These are phyloP conservation scores for Orbilia oligospora DNA, from an alignment of 2,329 filamentous ascomycete species.

Conservation along the genomic window DNA sequence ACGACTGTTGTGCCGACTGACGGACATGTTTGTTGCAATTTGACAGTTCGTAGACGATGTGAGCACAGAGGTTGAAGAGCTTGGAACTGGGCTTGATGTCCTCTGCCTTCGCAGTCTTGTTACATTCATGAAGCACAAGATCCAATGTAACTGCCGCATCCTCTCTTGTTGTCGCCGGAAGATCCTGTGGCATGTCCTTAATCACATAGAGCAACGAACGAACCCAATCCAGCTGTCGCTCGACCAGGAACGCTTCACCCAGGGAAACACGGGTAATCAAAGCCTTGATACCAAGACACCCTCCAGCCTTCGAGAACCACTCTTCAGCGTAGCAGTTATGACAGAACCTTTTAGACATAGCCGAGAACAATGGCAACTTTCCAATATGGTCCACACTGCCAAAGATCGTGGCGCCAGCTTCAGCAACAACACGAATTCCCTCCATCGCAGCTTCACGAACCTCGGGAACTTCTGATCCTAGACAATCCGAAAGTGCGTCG, in stretches of 20 bases:
- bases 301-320: slow-evolving; percentile 98
- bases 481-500: slow-evolving; percentile 88
- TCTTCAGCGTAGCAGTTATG: slow-evolving; percentile 98
- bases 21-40: slow-evolving; percentile 98
- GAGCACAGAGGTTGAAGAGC: slow-evolving; percentile 82
- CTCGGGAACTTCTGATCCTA: slow-evolving; percentile 85
- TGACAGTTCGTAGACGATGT: slow-evolving; percentile 88
- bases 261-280: slow-evolving; percentile 87
- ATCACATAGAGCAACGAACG: slow-evolving; percentile 95
- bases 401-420: slow-evolving; percentile 82
- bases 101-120: slow-evolving; percentile 82
- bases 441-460: slow-evolving; percentile 87
- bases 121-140: slow-evolving; percentile 82
- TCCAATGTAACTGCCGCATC: slow-evolving; percentile 87
- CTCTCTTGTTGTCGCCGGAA: slow-evolving; percentile 88
- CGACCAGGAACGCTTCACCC: slow-evolving; percentile 84
- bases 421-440: slow-evolving; percentile 82
- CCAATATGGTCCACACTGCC: slow-evolving; percentile 80
- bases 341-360: slow-evolving; percentile 86
- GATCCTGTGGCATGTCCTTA: slow-evolving; percentile 95
- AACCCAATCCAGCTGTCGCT: slow-evolving; percentile 88
- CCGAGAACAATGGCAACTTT: slow-evolving; percentile 85
- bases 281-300: slow-evolving; percentile 89
- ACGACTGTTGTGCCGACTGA: slow-evolving; percentile 83
- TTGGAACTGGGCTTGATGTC: slow-evolving; percentile 79